These are phyloP conservation scores for Dothistroma pini DNA, from an alignment of 2,329 filamentous ascomycete genomes.

Conservation along the genomic window DNA sequence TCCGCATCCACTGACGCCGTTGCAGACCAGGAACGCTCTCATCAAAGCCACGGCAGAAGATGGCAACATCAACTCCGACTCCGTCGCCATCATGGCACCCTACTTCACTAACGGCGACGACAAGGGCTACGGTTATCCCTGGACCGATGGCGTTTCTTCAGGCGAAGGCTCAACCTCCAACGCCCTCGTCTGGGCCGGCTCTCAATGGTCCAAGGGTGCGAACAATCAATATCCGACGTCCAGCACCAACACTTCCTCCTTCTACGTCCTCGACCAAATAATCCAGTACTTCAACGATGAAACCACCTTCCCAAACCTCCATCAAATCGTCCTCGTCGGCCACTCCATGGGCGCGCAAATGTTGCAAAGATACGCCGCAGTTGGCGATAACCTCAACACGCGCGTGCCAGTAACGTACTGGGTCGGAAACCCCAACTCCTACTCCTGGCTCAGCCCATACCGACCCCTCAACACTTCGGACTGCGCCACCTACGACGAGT, in stretches of 20 bases:
- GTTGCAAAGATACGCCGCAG: conserved; percentile 33
- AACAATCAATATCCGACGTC: conserved; percentile 34
- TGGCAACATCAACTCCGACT: conserved; percentile 29
- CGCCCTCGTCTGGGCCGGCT: conserved; percentile 35
- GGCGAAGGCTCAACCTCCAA: conserved; percentile 31
- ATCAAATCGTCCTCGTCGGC: conserved; percentile 36
- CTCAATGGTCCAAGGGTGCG: conserved; percentile 33
- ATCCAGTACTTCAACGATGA: conserved; percentile 34
- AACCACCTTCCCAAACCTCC: conserved; percentile 33
- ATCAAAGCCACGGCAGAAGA: conserved; percentile 23
- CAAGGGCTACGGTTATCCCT: conserved; percentile 34
- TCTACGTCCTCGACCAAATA: conserved; percentile 33
- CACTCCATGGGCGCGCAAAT: conserved; percentile 37
- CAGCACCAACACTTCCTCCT: conserved; percentile 27
- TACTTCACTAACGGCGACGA: conserved; percentile 36
- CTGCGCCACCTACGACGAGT: conserved; percentile 34
- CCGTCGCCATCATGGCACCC: conserved; percentile 32
- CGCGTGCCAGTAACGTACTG: conserved; percentile 31
- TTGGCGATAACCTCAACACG: conserved; percentile 26
- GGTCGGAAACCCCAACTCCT: conserved; percentile 37
- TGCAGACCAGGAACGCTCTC: conserved; percentile 31
- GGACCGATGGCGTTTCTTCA: conserved; percentile 25
- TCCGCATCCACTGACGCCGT: conserved; percentile 1
- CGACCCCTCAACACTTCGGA: conserved; percentile 29
- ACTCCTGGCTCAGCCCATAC: conserved; percentile 31